Conservation (phyloP, 2,329 filamentous ascomycete species). For the Fusarium albidum region DNA sequence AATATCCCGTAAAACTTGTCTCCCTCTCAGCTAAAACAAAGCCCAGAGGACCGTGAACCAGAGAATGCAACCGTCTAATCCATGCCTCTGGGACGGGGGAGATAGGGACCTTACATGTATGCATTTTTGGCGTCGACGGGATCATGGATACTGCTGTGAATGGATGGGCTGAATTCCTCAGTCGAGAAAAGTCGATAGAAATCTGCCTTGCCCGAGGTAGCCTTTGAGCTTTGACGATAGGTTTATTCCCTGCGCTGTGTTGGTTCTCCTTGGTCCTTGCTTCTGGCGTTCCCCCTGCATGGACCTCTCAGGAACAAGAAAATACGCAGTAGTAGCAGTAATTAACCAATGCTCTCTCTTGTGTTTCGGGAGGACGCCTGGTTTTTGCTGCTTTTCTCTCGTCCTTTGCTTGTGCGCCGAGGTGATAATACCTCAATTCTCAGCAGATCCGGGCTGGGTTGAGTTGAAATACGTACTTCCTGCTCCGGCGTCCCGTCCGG, state of each 20-base stretch:
- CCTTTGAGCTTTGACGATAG: conserved; percentile 16
- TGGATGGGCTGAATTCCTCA: conserved; percentile 2
- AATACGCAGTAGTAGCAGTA: neutral
- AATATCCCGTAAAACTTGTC: too few relatives aligned
- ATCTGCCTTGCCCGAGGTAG: conserved; percentile 20
- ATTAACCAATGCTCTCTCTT: conserved; percentile 1
- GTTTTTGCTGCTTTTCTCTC: neutral
- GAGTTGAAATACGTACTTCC: neutral
- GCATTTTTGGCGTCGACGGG: conserved; percentile 1
- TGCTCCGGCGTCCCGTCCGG: neutral
- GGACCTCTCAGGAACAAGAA: conserved; percentile 4
- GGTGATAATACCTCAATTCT: too few relatives aligned
- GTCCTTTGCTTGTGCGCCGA: neutral
- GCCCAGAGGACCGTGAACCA: neutral
- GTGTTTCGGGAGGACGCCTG: neutral
- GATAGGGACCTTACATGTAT: neutral
- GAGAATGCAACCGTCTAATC: conserved; percentile 10
- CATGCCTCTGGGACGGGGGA: conserved; percentile 21
- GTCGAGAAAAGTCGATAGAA: neutral
- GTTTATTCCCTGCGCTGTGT: conserved; percentile 3
- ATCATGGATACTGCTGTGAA: neutral
- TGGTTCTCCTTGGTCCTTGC: conserved; percentile 14
- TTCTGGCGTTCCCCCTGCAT: conserved; percentile 1
- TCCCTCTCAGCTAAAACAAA: too few relatives aligned
- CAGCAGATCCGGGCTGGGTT: too few relatives aligned